Base-by-base conservation (phyloP, 352 stramenopile species). In the Albugo candida region DNA sequence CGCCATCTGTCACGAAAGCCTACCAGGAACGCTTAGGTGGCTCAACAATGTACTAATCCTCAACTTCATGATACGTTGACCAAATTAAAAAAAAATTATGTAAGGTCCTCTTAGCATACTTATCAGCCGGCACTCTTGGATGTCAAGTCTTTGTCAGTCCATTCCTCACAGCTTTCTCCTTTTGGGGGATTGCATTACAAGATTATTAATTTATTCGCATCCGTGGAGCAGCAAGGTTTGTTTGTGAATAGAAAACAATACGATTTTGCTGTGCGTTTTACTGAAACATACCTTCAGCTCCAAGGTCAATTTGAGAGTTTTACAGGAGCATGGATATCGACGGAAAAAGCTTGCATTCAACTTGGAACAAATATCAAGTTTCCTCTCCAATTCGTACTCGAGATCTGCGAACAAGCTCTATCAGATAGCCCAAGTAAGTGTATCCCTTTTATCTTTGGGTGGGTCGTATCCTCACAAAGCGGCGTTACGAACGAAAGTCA, bases 231-330 rank as follows among this genome's bases (percentile, higher is more conserved):
- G 67, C 73, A 19, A 44, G 37, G 0, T n/a, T 19, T 87, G 13
- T 91, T 85, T 42, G 78, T n/a, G 87, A 36, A 86, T 83, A 58
- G 68, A 72, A 64, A 72, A 0, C 75, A 73, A 54, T 84, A 91
- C 50, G 58, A 82, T n/a, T 40, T 81, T 5, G 72, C 78, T 6
- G 63, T 68, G 0, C 51, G n/a, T 77, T 11, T 35, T 91, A 16
- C 58, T 91, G 12, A 74, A 81, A 13, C 66, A 87, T 24, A 36
- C 86, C 13, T 76, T 83, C 45, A 59, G 85, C 11, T 47, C 63
- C 16, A 31, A 3, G 3, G 8, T 31, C 24, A 31, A 31, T 8
- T 31, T 31, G 3, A 31, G 3, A 31, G 3, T 31, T 10, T 3
- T 10, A 31, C 60, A 68, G 20, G 84, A 86, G 45, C 68, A 75